phyloP scores from a whole-genome alignment of 2,329 filamentous ascomycete genomes.

The Diaporthe sp. region DNA sequence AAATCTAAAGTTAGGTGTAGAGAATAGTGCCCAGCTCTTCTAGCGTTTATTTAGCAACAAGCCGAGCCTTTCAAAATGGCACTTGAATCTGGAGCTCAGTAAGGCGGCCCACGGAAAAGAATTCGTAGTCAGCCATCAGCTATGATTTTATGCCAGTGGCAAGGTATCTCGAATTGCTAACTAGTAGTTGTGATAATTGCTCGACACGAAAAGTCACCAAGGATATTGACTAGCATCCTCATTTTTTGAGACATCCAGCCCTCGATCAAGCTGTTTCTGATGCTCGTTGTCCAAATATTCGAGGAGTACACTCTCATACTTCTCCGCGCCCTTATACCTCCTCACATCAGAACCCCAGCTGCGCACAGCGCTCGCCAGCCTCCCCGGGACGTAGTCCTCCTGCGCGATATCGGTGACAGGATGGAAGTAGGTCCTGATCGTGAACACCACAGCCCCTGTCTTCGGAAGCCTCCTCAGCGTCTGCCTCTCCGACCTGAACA shows the following conservation, averaged over 20 bases:
- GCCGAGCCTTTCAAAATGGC: background rate
- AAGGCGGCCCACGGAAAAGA: too few relatives aligned
- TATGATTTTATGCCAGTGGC: background rate
- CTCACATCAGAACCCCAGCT: conserved; percentile 87
- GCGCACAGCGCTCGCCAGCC: conserved; percentile 82
- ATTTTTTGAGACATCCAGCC: conserved; percentile 73
- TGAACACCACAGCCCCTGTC: conserved; percentile 76
- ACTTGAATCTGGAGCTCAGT: background rate
- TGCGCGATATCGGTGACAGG: conserved; percentile 76
- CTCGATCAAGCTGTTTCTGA: conserved; percentile 77
- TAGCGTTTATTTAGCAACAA: background rate
- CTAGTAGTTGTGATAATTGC: background rate
- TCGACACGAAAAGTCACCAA: conserved; percentile 53
- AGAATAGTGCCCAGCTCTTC: background rate
- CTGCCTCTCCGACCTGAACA: conserved; percentile 84
- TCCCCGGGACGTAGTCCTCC: conserved; percentile 83
- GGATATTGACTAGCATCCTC: conserved; percentile 75
- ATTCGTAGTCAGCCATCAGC: background rate
- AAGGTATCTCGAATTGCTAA: too few relatives aligned
- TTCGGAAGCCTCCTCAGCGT: conserved; percentile 73
- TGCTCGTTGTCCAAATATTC: conserved; percentile 84
- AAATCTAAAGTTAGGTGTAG: background rate
- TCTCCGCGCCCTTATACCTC: conserved; percentile 82
- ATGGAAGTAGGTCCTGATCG: conserved; percentile 85
- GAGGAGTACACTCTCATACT: conserved; percentile 79